These are phyloP conservation scores for Colletotrichum siamense DNA, from an alignment of 2,329 filamentous ascomycete genomes.

Conservation along the genomic window DNA sequence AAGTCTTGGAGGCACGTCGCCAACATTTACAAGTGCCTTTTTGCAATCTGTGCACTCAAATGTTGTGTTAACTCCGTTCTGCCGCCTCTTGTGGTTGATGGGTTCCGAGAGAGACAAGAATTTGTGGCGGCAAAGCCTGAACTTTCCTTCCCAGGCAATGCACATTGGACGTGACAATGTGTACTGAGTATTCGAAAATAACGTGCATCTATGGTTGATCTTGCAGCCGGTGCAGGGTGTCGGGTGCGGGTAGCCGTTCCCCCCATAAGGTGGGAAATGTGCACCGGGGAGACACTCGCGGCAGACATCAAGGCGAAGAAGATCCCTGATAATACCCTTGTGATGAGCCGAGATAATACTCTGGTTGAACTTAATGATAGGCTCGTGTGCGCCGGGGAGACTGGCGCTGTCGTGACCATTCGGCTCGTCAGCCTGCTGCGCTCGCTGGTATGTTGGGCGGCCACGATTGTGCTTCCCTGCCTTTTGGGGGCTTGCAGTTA, in stretches of 20 bases:
- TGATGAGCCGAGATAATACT: background rate
- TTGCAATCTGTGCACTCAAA: background rate
- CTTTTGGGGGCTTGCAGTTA: background rate
- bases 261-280: background rate
- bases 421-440: background rate
- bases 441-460: background rate
- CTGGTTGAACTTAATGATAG: background rate
- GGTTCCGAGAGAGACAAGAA: background rate
- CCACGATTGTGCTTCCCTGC: background rate
- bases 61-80: background rate
- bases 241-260: background rate
- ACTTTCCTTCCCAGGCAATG: background rate
- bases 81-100: background rate
- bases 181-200: background rate
- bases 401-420: background rate
- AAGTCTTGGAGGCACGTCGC: background rate
- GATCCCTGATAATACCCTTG: background rate
- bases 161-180: background rate
- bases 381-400: background rate
- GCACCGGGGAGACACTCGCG: background rate
- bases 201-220: background rate
- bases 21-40: accelerated
- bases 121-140: background rate
- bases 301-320: background rate
- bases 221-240: background rate